Percentiles rank a stretch among this genome's conserved stretches.
These are phyloP conservation scores for Apostasia ramifera DNA, from an alignment of 106 monocot species.

Conservation along the genomic window DNA sequence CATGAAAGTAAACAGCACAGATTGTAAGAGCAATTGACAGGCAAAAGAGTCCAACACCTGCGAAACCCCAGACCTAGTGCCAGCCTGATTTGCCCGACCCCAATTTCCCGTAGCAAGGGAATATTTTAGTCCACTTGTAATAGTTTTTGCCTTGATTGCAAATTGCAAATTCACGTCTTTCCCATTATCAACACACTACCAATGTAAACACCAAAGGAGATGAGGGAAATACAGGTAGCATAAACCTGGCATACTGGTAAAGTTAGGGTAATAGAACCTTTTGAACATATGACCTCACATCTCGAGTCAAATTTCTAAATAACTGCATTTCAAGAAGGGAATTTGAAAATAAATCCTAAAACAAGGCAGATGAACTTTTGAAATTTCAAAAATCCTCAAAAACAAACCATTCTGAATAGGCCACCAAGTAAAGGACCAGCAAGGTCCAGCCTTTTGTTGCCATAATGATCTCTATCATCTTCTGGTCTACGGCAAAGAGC, in stretches of 20 bases:
- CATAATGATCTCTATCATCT: conserved; percentile 99
- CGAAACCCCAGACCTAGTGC: conserved; percentile 96
- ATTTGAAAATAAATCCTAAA: neutral
- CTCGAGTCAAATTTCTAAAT: conserved; percentile 96
- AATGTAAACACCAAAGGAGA: neutral
- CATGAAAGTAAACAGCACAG: neutral
- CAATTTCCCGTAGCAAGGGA: conserved; percentile 99
- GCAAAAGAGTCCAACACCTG: conserved; percentile 41
- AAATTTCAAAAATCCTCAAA: neutral
- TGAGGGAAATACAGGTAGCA: conserved; percentile 1
- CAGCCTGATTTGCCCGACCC: conserved; percentile 99
- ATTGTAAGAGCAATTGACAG: neutral
- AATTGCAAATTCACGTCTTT: conserved; percentile 99
- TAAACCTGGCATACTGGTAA: conserved; percentile 4
- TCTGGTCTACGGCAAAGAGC: conserved; percentile 93
- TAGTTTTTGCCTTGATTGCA: conserved; percentile 92
- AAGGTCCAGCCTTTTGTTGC: conserved; percentile 95
- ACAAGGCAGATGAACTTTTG: neutral
- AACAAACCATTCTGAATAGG: conserved; percentile 90
- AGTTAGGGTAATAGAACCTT: conserved; percentile 45
- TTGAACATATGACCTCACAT: conserved; percentile 98
- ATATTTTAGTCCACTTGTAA: conserved; percentile 96
- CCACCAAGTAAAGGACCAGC: conserved; percentile 98
- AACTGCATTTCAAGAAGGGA: conserved; percentile 46
- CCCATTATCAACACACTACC: conserved; percentile 93